A percentile compares a stretch with the other conserved stretches of the same genome.
Evolutionary conservation across 768 basidiomycete species (phyloP).

Genomic region (Rhodotorula sphaerocarpa): DNA sequence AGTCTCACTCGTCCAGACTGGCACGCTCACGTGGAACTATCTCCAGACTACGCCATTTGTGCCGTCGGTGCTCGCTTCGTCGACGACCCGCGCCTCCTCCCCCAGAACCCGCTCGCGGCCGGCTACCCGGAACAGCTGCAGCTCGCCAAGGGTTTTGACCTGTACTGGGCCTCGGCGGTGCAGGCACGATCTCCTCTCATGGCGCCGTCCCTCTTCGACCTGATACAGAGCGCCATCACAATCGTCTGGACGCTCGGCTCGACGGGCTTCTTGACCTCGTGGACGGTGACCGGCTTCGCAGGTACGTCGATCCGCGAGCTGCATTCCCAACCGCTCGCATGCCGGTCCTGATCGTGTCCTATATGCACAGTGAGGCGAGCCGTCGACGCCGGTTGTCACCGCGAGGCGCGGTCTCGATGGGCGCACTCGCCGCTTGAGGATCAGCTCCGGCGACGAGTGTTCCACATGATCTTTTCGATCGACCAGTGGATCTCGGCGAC

Average conservation of each 20-base stretch:
- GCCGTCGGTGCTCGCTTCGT: slow-evolving; percentile 57
- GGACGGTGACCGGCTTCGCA: slow-evolving; percentile 20
- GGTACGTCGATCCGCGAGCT: not conserved
- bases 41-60: slow-evolving; percentile 57
- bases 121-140: slow-evolving; percentile 19
- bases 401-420: slow-evolving; percentile 49
- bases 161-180: not conserved
- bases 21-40: too few relatives aligned
- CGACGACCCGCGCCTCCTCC: slow-evolving; percentile 55
- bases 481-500: slow-evolving; percentile 41
- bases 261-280: slow-evolving; percentile 39
- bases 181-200: not conserved
- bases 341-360: too few relatives aligned
- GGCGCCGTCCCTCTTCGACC: slow-evolving; percentile 1
- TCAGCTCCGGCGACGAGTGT: slow-evolving; percentile 70
- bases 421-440: slow-evolving; percentile 49
- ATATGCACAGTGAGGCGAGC: too few relatives aligned
- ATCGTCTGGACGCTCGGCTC: slow-evolving; percentile 41
- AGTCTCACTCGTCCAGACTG: not conserved
- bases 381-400: slow-evolving; percentile 71
- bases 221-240: slow-evolving; percentile 47
- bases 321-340: not conserved
- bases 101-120: slow-evolving; percentile 41
- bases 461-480: slow-evolving; percentile 49
- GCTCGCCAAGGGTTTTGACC: not conserved